These are phyloP conservation scores for Phaeophleospora eucalypticola DNA, from an alignment of 2,329 filamentous ascomycete species.

Conservation along the genomic window DNA sequence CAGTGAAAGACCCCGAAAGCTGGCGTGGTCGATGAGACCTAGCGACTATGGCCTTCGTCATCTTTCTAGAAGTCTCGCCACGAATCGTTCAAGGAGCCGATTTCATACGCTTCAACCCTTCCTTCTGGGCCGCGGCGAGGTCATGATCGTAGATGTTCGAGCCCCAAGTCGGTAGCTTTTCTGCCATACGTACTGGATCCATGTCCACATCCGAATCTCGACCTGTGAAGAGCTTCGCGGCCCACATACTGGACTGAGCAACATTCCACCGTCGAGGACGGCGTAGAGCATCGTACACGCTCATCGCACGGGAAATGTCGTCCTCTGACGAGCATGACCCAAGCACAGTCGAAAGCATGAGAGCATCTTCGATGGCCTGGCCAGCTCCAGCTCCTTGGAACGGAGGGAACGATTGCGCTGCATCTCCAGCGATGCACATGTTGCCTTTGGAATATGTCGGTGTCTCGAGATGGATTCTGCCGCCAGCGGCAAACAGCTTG, in stretches of 20 bases:
- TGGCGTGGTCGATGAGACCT: too few relatives aligned
- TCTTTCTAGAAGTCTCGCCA: too few relatives aligned
- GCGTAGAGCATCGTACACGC: constrained; percentile 12
- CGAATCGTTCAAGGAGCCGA: too few relatives aligned
- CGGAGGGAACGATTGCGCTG: constrained; percentile 18
- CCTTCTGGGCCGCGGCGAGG: neutral
- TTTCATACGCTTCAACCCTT: too few relatives aligned
- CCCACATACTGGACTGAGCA: constrained; percentile 5
- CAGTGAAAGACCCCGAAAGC: too few relatives aligned
- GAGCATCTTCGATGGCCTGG: neutral
- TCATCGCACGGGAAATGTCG: constrained; percentile 33
- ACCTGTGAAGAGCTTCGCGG: constrained; percentile 1
- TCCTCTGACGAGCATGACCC: neutral
- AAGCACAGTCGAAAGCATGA: neutral
- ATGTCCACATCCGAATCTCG: constrained; percentile 1
- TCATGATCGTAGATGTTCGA: neutral
- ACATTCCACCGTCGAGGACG: constrained; percentile 7
- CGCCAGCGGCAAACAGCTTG: constrained; percentile 7
- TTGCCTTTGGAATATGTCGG: constrained; percentile 7
- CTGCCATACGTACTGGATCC: neutral
- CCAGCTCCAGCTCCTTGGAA: constrained; percentile 14
- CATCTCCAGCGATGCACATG: constrained; percentile 14
- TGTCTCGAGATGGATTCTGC: constrained; percentile 5
- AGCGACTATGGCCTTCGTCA: too few relatives aligned
- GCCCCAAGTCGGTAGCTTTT: neutral